A percentile compares a stretch with the other conserved stretches of the same genome.
Conservation (phyloP, 495 filamentous ascomycete genomes). For the Penicillium simplicissimum region DNA sequence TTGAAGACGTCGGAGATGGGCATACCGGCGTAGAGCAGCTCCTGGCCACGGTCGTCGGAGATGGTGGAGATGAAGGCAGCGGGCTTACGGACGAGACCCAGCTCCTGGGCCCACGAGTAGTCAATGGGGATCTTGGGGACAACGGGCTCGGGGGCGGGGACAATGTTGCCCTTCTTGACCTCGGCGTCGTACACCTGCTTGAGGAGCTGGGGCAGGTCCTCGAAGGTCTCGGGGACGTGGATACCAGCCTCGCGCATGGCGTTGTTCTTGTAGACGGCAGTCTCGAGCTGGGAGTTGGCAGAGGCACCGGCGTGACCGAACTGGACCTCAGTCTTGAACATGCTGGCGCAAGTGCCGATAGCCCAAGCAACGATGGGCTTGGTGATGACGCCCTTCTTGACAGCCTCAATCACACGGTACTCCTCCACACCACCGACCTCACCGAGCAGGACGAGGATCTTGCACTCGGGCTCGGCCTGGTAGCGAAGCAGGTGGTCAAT, state of each 20-base stretch:
- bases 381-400: conserved; percentile 89
- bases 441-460: conserved; percentile 92
- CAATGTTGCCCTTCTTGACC: conserved; percentile 78
- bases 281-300: conserved; percentile 98
- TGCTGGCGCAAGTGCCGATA: conserved; percentile 97
- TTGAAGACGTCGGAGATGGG: conserved; percentile 99
- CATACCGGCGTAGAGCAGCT: conserved; percentile 98
- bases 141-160: conserved; percentile 82
- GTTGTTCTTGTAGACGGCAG: conserved; percentile 93
- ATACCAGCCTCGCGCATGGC: conserved; percentile 93
- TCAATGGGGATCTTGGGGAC: conserved; percentile 99
- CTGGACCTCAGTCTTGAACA: conserved; percentile 99
- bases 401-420: conserved; percentile 98
- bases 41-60: conserved; percentile 98
- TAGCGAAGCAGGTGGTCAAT: conserved; percentile 97
- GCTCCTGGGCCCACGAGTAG: conserved; percentile 99
- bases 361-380: conserved; percentile 99
- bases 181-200: conserved; percentile 80
- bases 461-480: conserved; percentile 93
- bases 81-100: conserved; percentile 98
- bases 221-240: conserved; percentile 92
- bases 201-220: conserved; percentile 82
- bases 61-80: conserved; percentile 99
- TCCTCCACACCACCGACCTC: conserved; percentile 99
- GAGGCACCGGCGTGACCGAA: conserved; percentile 99